A percentile compares a stretch with the other conserved stretches of the same genome.
phyloP scores from a whole-genome alignment of 2,329 filamentous ascomycete species.

The Neofusicoccum umdonicola region DNA sequence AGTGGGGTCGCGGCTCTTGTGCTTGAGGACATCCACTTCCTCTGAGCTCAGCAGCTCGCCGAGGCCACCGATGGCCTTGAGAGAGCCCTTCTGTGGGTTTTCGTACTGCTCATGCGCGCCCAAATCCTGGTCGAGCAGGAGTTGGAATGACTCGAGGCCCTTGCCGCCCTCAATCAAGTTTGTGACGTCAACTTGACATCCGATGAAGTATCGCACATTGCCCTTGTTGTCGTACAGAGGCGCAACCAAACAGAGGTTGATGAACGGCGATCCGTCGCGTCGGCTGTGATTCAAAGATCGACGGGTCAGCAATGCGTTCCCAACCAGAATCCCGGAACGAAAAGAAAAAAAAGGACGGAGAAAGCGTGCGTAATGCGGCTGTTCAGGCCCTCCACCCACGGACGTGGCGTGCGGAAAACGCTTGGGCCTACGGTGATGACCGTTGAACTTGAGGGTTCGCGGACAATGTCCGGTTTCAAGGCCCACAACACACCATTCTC shows the following conservation, averaged over 20 bases:
- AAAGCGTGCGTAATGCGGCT: not conserved
- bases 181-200: conserved; percentile 69
- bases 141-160: conserved; percentile 60
- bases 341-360: not conserved
- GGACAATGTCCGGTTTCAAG: not conserved
- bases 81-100: conserved; percentile 21
- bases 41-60: conserved; percentile 35
- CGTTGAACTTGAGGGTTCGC: not conserved
- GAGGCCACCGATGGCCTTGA: conserved; percentile 26
- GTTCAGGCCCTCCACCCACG: not conserved
- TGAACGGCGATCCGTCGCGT: conserved; percentile 68
- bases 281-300: conserved; percentile 41
- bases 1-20: conserved; percentile 54
- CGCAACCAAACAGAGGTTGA: conserved; percentile 69
- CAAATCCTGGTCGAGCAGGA: conserved; percentile 39
- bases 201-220: conserved; percentile 63
- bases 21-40: conserved; percentile 51
- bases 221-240: conserved; percentile 66
- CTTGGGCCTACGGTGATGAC: not conserved
- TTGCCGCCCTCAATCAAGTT: conserved; percentile 64
- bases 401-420: not conserved
- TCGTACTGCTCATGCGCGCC: not conserved
- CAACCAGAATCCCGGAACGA: not conserved
- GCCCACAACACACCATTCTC: not conserved
- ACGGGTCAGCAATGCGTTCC: not conserved